phyloP scores from a whole-genome alignment of 164 flowering plant species.

The Pachysandra terminalis region DNA sequence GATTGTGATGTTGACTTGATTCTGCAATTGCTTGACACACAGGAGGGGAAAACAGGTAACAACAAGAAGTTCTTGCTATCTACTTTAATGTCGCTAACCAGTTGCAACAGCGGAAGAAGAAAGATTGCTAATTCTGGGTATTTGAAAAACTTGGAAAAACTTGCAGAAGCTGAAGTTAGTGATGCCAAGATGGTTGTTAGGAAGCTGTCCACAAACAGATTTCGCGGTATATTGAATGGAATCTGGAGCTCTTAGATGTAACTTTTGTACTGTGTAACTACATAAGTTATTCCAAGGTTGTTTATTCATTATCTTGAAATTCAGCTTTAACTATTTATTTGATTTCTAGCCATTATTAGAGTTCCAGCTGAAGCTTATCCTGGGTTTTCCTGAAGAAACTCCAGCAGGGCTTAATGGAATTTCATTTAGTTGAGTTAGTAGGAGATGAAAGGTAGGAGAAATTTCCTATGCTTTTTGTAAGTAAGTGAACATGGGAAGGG shows the following conservation, averaged over 20 bases:
- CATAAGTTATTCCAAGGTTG: slow-evolving; percentile 4
- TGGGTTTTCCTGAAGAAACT: not conserved
- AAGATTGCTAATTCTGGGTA: slow-evolving; percentile 64
- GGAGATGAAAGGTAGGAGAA: not conserved
- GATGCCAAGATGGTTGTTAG: slow-evolving; percentile 71
- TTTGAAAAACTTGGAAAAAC: slow-evolving; percentile 63
- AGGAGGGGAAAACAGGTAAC: slow-evolving; percentile 52
- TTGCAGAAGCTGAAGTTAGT: slow-evolving; percentile 64
- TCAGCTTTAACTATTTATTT: not conserved
- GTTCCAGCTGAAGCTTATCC: not conserved
- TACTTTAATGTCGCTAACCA: slow-evolving; percentile 48
- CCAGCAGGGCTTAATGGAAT: too few relatives aligned
- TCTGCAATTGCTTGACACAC: slow-evolving; percentile 58
- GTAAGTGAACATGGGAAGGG: not conserved
- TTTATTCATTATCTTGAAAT: not conserved
- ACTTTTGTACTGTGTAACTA: slow-evolving; percentile 19
- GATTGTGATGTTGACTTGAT: slow-evolving; percentile 43
- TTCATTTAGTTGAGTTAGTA: too few relatives aligned
- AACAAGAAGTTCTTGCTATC: slow-evolving; percentile 63
- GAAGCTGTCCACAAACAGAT: slow-evolving; percentile 54
- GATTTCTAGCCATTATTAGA: not conserved
- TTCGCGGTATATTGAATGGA: too few relatives aligned
- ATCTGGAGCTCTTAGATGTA: too few relatives aligned
- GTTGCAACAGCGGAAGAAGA: slow-evolving; percentile 58
- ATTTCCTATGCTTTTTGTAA: not conserved